Percentiles rank a stretch among this genome's conserved stretches.
Conservation (phyloP, 1,284 basidiomycete genomes). For the Trichosporon faecale region DNA sequence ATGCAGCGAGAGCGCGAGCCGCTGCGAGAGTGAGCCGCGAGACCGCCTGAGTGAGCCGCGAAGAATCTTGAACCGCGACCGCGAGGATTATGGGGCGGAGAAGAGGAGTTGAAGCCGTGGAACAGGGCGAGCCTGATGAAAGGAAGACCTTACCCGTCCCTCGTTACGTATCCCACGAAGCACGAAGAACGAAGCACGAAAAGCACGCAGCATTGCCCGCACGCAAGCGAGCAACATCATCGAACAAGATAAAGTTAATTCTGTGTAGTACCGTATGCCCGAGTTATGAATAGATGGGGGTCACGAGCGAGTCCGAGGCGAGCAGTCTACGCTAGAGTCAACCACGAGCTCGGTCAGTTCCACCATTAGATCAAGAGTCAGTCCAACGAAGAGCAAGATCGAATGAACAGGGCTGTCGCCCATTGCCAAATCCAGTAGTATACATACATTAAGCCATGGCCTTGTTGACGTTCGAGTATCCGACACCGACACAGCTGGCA, state of each 20-base stretch:
- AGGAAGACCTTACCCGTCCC: neutral
- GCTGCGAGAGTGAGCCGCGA: too few species aligned
- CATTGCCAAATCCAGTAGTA: neutral
- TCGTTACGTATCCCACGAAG: neutral
- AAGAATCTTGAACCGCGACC: too few species aligned
- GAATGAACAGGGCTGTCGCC: neutral
- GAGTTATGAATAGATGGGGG: neutral
- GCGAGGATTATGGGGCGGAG: too few species aligned
- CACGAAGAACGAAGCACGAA: neutral
- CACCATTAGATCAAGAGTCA: too few species aligned
- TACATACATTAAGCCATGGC: conserved; percentile 42
- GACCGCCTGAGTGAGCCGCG: too few species aligned
- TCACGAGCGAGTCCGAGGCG: neutral
- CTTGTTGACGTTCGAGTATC: conserved; percentile 56
- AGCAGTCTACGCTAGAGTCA: neutral
- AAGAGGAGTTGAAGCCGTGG: neutral
- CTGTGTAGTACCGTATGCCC: neutral
- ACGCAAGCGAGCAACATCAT: neutral
- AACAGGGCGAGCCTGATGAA: neutral
- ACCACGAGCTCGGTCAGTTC: too few species aligned
- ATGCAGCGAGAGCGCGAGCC: too few species aligned
- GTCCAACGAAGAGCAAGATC: neutral
- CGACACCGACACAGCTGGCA: conserved; percentile 54
- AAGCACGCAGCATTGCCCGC: too few species aligned
- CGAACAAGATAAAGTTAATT: neutral